Percentiles rank a stretch among this genome's conserved stretches.
Evolutionary conservation across 768 basidiomycete genomes (phyloP).

Genomic region (Rossbeevera mucosa): DNA sequence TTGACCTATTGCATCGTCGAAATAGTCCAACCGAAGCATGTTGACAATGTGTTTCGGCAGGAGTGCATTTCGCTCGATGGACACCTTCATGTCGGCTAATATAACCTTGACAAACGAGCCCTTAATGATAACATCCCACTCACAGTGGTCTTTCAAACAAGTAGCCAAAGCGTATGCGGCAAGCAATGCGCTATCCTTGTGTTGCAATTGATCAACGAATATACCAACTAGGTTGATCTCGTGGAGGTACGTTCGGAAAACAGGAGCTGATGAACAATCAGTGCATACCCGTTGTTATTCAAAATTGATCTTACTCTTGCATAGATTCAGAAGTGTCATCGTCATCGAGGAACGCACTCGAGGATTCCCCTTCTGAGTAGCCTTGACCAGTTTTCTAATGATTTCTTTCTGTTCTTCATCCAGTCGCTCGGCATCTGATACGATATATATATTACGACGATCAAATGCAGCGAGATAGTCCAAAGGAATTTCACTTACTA

Average conservation of each 20-base stretch:
- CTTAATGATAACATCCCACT: not conserved
- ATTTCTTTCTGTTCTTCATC: conserved; percentile 1
- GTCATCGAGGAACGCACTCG: conserved; percentile 22
- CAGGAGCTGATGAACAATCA: conserved; percentile 6
- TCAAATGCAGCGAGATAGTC: not conserved
- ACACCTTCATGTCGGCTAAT: conserved; percentile 12
- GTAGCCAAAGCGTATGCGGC: conserved; percentile 19
- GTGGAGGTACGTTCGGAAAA: conserved; percentile 7
- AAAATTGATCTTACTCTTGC: conserved; percentile 11
- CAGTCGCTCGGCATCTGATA: conserved; percentile 9
- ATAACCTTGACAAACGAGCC: not conserved
- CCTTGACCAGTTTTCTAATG: conserved; percentile 9
- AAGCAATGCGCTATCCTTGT: conserved; percentile 14
- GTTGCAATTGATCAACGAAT: conserved; percentile 16
- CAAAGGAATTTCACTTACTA: conserved; percentile 4
- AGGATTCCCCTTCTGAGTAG: not conserved
- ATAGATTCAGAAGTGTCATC: conserved; percentile 20
- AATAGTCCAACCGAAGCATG: conserved; percentile 22
- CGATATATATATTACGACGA: not conserved
- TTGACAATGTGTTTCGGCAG: conserved; percentile 12
- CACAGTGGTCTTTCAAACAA: conserved; percentile 15
- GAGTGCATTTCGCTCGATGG: conserved; percentile 1
- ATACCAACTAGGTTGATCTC: conserved; percentile 3
- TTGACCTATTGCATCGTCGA: conserved; percentile 21
- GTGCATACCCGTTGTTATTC: not conserved